A percentile compares a stretch with the other conserved stretches of the same genome.
Evolutionary conservation across 2,329 filamentous ascomycete species (phyloP).

Genomic region (Pseudocercospora cruenta): DNA sequence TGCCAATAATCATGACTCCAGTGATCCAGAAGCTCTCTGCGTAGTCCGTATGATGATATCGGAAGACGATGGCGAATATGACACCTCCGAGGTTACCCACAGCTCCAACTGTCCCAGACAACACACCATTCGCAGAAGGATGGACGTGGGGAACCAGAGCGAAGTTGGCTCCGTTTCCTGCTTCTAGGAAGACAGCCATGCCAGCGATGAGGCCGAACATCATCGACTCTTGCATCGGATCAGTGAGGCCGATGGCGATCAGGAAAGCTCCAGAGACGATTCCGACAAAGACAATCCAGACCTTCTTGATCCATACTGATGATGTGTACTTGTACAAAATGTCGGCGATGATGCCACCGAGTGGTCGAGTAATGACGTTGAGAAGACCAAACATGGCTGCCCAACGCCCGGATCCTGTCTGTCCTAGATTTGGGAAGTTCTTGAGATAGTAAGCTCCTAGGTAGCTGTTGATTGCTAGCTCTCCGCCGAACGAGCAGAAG

Average conservation of each 20-base stretch:
- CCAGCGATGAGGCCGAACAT: constrained; percentile 78
- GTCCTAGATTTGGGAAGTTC: constrained; percentile 51
- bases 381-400: constrained; percentile 76
- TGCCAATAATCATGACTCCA: constrained; percentile 70
- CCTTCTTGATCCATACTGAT: constrained; percentile 66
- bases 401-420: constrained; percentile 57
- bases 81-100: constrained; percentile 83
- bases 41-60: constrained; percentile 71
- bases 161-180: constrained; percentile 84
- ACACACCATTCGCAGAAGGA: constrained; percentile 75
- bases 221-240: constrained; percentile 63
- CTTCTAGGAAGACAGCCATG: constrained; percentile 80
- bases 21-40: constrained; percentile 78
- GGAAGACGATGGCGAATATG: constrained; percentile 79
- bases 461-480: constrained; percentile 63
- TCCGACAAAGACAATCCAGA: constrained; percentile 60
- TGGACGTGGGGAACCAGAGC: constrained; percentile 84
- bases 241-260: constrained; percentile 62
- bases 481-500: constrained; percentile 63
- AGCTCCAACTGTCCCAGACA: constrained; percentile 77
- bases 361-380: constrained; percentile 68
- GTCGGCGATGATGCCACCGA: constrained; percentile 65
- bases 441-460: constrained; percentile 62
- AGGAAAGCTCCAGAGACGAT: constrained; percentile 62
- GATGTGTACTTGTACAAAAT: constrained; percentile 56